phyloP scores from a whole-genome alignment of 2,329 filamentous ascomycete species.

The Fusarium humuli region DNA sequence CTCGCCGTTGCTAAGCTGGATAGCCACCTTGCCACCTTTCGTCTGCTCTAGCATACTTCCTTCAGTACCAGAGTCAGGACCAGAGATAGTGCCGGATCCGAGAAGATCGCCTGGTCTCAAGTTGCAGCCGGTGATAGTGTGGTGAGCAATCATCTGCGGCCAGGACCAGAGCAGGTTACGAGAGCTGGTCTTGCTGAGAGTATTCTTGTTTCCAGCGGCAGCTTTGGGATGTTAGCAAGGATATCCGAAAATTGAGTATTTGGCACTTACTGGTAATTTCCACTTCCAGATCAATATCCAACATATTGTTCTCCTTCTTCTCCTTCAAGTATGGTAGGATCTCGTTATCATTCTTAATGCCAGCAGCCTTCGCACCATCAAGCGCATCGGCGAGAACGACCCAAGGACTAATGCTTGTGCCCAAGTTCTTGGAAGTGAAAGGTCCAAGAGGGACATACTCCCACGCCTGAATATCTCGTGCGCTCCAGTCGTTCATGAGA shows the following conservation, averaged over 20 bases:
- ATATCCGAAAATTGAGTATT: fast-evolving
- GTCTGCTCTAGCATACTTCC: slow-evolving; percentile 81
- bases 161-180: slow-evolving; percentile 78
- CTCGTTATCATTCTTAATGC: slow-evolving; percentile 53
- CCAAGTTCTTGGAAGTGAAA: slow-evolving; percentile 71
- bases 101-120: slow-evolving; percentile 79
- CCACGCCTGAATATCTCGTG: slow-evolving; percentile 69
- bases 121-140: slow-evolving; percentile 80
- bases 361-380: slow-evolving; percentile 24
- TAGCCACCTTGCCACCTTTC: slow-evolving; percentile 71
- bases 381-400: slow-evolving; percentile 71
- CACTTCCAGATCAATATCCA: slow-evolving; percentile 55
- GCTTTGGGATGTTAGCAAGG: slow-evolving; percentile 33
- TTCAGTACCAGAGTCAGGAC: slow-evolving; percentile 70
- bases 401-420: slow-evolving; percentile 71
- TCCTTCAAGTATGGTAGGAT: slow-evolving; percentile 65
- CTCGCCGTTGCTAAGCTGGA: slow-evolving; percentile 74
- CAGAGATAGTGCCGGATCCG: slow-evolving; percentile 80
- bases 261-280: slow-evolving; percentile 52
- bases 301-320: slow-evolving; percentile 52
- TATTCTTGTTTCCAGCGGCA: slow-evolving; percentile 45
- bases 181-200: slow-evolving; percentile 41
- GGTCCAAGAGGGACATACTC: slow-evolving; percentile 73
- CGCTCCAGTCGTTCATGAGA: slow-evolving; percentile 73
- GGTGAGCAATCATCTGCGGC: slow-evolving; percentile 85